Evolutionary conservation across 352 stramenopile genomes (phyloP), one percentile per base, ranked within the genome.

Genomic region (Labyrinthula sp.): DNA sequence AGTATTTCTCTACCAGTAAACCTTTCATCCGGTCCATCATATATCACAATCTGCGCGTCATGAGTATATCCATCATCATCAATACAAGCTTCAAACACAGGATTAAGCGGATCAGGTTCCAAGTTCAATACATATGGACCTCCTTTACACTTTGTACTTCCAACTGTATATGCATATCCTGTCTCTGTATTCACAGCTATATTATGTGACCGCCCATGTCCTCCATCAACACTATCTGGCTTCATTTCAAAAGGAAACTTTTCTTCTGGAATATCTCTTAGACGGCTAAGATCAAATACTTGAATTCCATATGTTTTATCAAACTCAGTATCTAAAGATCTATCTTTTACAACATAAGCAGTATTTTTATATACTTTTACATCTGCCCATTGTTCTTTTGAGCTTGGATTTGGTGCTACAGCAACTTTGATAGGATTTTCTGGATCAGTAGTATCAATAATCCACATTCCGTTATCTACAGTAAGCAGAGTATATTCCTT

Each of bases 1-100:
- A 12, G 12, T 27, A 64, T 62, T 2, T 62, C 38, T 3, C 10
- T 14, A 20, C 33, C 28, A 2, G 10, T 9, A 25, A 57, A 49
- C 20, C 1, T 25, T 1, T 15, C 26, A 40, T 64, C 57, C 30
- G 54, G 46, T 23, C 57, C 57, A 9, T 33, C 17, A 31, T 64
- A 64, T 20, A 45, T 31, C 12, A 64, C 47, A 38, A 54, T 60
- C 29, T 62, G 24, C 15, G 30, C 46, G 31, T 65, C 55, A 37
- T 65, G 58, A 0, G 45, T 35, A 24, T 62, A 63, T 34, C 29
- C 56, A 40, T 17, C 35, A 31, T 24, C 30, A 7, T 38, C 40
- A 9, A 7, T 39, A 43, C 38, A 54, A 10, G 21, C 37, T 10
- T 7, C 37, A 41, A 29, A 54, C 2, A 40, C n/a, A 45, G 57